A percentile compares a stretch with the other conserved stretches of the same genome.
Conservation (phyloP, 805 yeast species). For the Lipomyces anomalus region DNA sequence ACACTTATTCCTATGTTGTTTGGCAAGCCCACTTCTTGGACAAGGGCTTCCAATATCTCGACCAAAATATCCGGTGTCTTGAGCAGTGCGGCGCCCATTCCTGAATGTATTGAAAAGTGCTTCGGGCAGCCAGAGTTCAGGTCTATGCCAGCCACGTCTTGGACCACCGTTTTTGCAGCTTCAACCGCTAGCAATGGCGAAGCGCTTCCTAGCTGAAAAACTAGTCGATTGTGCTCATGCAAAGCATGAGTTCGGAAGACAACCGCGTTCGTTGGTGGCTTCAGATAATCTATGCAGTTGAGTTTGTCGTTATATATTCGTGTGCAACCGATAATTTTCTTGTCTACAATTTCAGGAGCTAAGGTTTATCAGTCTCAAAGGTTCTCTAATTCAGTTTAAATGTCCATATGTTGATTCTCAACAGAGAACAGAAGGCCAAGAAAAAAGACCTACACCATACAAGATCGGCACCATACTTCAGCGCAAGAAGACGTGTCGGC, state of each 20-base stretch:
- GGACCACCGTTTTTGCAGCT: constrained; percentile 75
- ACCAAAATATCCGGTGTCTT: constrained; percentile 74
- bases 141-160: constrained; percentile 89
- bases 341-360: constrained; percentile 83
- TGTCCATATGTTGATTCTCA: no score
- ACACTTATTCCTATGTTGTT: constrained; percentile 77
- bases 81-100: constrained; percentile 95
- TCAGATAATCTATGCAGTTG: constrained; percentile 29
- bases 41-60: constrained; percentile 61
- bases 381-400: no score
- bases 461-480: constrained; percentile 82
- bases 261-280: constrained; percentile 36
- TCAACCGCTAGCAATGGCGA: constrained; percentile 77
- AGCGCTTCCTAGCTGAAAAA: constrained; percentile 89
- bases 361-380: background rate
- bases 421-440: background rate
- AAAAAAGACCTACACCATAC: constrained; percentile 63
- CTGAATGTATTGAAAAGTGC: constrained; percentile 87
- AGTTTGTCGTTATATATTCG: constrained; percentile 37
- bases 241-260: constrained; percentile 69
- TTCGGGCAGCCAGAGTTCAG: constrained; percentile 97
- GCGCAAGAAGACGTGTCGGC: constrained; percentile 76
- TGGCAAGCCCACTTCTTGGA: constrained; percentile 74
- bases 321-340: constrained; percentile 65
- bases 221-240: constrained; percentile 57